Evolutionary conservation across 1,284 basidiomycete species (phyloP), one percentile per base, ranked within the genome.

Genomic region (Athelia psychrophila): DNA sequence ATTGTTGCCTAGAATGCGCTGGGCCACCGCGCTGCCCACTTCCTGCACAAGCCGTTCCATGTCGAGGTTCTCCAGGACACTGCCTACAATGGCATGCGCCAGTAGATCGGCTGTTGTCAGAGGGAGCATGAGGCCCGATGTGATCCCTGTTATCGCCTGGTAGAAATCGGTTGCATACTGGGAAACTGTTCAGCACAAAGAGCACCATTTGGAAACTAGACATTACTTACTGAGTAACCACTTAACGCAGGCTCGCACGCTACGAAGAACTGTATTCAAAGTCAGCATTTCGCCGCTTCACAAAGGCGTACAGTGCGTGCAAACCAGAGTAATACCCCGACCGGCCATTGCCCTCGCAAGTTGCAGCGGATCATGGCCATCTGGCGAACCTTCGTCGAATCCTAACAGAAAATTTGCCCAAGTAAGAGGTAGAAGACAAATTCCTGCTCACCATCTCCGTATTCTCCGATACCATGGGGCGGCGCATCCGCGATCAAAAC

Each of bases 201-300:
- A 42, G 6, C 56, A 53, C 55, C 55, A 54, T 47, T 42, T 54
- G 46, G 44, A 27, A 16, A 16, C 6, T n/a, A 32, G 30, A 48
- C 3, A 30, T 22, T 44, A 68, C 88, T 67, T 62, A 93, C 92
- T 51, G 86, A 88, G 66, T 96, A 96, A 48, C 93, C 93, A 55
- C 93, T 96, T 52, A 98, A 77, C 2, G 95, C 96, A 50, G 97
- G 96, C 70, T 99, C 96, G 72, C 96, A 99, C 25, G 97, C 96
- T 18, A 99, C 95, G 68, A 97, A 95, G 74, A 97, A 96, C 93
- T 95, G 59, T 22, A 40, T 6, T 27, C 16, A 46, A 23, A 23
- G 44, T 46, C 23, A 23, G 33, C 16, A 10, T 4, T 16, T 16
- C 48, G 2, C 16, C 40, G 36, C 49, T 50, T 49, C 44, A n/a